Evolutionary conservation across 2,329 filamentous ascomycete genomes (phyloP), one percentile per base, ranked within the genome.

Genomic region (Exophiala aquamarina): DNA sequence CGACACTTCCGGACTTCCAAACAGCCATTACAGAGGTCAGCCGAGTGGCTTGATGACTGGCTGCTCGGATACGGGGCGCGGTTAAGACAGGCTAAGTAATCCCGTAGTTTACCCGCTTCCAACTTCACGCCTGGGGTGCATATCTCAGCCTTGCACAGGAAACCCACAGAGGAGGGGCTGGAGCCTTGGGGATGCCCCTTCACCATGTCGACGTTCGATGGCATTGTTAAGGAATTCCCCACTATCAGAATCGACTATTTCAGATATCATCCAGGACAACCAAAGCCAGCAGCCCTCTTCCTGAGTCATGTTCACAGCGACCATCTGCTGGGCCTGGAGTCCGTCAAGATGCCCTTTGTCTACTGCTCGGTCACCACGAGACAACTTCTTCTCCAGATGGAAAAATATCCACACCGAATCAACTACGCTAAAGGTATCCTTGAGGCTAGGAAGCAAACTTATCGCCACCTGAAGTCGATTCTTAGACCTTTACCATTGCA

Each of bases 281-380:
- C 69, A 13, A 77, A 86, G 3, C 87, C 89, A 0, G 68, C 93
- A 45, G 90, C 87, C 13, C 93, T 86, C 65, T 95, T 97, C 63
- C 75, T 97, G 19, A 94, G 87, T 66, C 92, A 97, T 77, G 83
- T 94, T 2, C 92, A 96, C 63, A 94, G 86, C 55, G 91, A 96
- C 60, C 92, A 96, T 67, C 77, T 96, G 1, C 77, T 78, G 28
- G 91, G 92, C 0, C 76, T 96, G 1, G 89, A 95, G 58, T 80
- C 76, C 10, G 76, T 91, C 44, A 79, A 82, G 36, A 82, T 87
- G 20, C 87, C 89, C 0, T 95, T 95, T 61, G 81, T 97, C 15
- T 96, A 95, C 67, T 96, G 90, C 69, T 95, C 91, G 1, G 77
- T 86, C 0, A 87, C 88, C 0, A 96, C 91, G 0, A 80, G 81